phyloP scores from a whole-genome alignment of 352 stramenopile species.

The Halophytophthora batemanensis region DNA sequence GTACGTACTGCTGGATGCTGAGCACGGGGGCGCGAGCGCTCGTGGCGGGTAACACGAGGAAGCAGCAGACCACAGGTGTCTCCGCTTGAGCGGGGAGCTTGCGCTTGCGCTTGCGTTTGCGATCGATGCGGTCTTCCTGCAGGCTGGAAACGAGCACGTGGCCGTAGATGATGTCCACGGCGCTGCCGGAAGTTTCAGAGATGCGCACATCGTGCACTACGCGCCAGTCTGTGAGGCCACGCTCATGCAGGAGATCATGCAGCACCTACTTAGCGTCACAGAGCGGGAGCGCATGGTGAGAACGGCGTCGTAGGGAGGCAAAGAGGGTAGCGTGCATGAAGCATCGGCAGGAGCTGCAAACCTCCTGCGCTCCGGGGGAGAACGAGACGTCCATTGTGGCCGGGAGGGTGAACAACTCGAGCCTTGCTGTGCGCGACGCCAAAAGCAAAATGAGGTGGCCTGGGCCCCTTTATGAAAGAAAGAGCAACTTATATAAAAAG shows the following conservation, averaged over 20 bases:
- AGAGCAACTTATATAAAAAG: too few species aligned
- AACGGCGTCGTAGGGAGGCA: too few species aligned
- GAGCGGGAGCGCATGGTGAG: too few species aligned
- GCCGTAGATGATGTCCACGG: constrained; percentile 36
- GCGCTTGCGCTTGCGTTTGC: constrained; percentile 41
- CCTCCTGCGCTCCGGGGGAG: constrained; percentile 18
- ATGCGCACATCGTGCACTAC: constrained; percentile 19
- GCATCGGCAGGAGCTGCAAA: too few species aligned
- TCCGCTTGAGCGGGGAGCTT: too few species aligned
- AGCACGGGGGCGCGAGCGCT: constrained; percentile 19
- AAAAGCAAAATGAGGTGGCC: constrained; percentile 13
- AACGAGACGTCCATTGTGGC: constrained; percentile 11
- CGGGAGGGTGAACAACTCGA: too few species aligned
- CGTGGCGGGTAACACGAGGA: too few species aligned
- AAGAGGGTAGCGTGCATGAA: too few species aligned
- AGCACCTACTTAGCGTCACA: too few species aligned
- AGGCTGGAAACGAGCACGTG: constrained; percentile 20
- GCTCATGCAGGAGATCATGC: constrained; percentile 37
- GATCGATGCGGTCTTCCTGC: constrained; percentile 35
- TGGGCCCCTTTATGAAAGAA: constrained; percentile 5
- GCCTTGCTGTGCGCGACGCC: neutral
- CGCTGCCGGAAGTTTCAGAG: constrained; percentile 10
- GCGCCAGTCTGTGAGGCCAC: constrained; percentile 33
- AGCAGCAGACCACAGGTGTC: constrained; percentile 20
- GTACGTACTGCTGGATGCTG: constrained; percentile 40